Base-by-base conservation (phyloP, 257 asterid species). In the Datura wrightii region DNA sequence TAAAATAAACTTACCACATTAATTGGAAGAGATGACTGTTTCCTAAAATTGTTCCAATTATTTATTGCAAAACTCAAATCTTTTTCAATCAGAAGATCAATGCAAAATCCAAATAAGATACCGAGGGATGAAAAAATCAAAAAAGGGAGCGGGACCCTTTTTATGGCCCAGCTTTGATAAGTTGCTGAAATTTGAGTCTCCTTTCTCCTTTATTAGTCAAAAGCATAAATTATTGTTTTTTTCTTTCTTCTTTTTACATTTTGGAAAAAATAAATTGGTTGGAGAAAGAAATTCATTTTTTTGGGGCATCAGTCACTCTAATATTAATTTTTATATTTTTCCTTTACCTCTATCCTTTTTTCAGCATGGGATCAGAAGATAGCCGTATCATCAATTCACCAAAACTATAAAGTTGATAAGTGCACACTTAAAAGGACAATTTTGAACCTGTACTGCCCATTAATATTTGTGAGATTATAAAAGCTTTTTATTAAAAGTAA, bases 131-230 rank as follows among this genome's bases (percentile, higher is more conserved):
- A 71, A 71, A 10, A 63, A 5, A 46, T 8, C 5, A 7, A 71
- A 71, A 71, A 44, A 44, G 36, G 5, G 0, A 10, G 31, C 8
- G 14, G 2, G 60, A 46, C 62, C 44, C 31, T 74, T 48, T 48
- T 39, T 31, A 50, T 76, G 82, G 62, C 82, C 82, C 62, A 76
- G 11, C 59, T 48, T 74, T 5, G 42, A 50, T 46, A 46, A 46
- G 60, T 74, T 74, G 60, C n/a, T 72, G 80, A 72, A 72, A 72
- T 72, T 10, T n/a, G 56, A 71, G 79, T 44, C 56, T 48, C 80
- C 39, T n/a, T 24, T 2, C 6, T 66, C 37, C 44, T 46, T 31
- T 59, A 31, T 14, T 31, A 13, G 46, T 76, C 82, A 50, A 76
- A 76, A 76, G 82, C 42, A 31, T 31, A 19, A 74, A 76, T 50